phyloP scores from a whole-genome alignment of 2,329 filamentous ascomycete species.

The Daldinia sp. region DNA sequence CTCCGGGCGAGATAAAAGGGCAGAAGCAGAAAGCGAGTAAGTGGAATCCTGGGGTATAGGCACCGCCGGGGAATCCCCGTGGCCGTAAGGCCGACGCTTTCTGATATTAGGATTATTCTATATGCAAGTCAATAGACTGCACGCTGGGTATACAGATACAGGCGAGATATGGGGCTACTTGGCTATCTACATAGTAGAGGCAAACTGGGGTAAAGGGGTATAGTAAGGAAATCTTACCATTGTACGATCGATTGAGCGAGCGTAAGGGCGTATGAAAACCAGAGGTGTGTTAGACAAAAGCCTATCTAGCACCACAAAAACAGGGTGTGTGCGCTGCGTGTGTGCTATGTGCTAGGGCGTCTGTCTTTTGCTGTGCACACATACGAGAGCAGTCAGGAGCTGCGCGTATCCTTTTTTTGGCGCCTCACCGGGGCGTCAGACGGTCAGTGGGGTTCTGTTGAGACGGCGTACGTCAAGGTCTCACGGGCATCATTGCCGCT shows the following conservation, averaged over 20 bases:
- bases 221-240: conserved; percentile 50
- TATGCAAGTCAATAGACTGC: conserved; percentile 47
- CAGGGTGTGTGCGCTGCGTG: conserved; percentile 34
- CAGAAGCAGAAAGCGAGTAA: conserved; percentile 41
- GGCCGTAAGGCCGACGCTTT: conserved; percentile 55
- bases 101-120: conserved; percentile 52
- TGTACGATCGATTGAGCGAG: conserved; percentile 42
- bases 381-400: conserved; percentile 18
- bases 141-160: conserved; percentile 34
- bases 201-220: conserved; percentile 25
- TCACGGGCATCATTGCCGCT: conserved; percentile 48
- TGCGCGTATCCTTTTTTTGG: conserved; percentile 37
- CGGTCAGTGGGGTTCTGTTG: conserved; percentile 41
- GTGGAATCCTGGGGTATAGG: conserved; percentile 48
- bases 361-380: conserved; percentile 38
- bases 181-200: conserved; percentile 41
- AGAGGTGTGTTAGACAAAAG: conserved; percentile 48
- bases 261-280: conserved; percentile 30
- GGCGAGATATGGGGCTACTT: conserved; percentile 46
- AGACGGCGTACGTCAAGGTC: conserved; percentile 44
- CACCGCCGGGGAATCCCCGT: conserved; percentile 50
- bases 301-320: conserved; percentile 39
- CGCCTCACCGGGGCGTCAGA: conserved; percentile 46
- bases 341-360: conserved; percentile 38
- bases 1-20: conserved; percentile 37